Conservation (phyloP, 345 rosid species). For the Eucalyptus polyanthemos region DNA sequence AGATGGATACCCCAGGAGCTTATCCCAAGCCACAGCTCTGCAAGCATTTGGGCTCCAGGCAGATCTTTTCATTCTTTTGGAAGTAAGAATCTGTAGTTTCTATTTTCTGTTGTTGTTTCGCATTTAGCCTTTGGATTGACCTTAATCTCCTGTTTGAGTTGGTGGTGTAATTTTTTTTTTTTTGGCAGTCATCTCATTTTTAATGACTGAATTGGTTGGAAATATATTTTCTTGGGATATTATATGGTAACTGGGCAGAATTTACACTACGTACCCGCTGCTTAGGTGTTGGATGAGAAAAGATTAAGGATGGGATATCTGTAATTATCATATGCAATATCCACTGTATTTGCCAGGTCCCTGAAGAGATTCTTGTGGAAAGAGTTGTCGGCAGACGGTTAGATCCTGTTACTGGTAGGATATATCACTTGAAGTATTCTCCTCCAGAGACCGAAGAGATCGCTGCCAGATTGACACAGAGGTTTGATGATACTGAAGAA, state of each 20-base stretch:
- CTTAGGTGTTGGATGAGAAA: background rate
- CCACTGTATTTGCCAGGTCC: slow-evolving; percentile 40
- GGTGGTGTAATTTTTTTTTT: background rate
- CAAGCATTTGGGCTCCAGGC: slow-evolving; percentile 51
- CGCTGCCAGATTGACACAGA: slow-evolving; percentile 76
- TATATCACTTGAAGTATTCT: slow-evolving; percentile 84
- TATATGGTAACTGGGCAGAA: background rate
- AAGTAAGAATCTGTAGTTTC: slow-evolving; percentile 28
- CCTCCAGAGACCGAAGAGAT: slow-evolving; percentile 88
- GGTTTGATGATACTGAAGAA: slow-evolving; percentile 93
- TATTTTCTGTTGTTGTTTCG: background rate
- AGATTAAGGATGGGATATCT: background rate
- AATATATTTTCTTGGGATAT: background rate
- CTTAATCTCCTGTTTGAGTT: background rate
- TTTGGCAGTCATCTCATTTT: background rate
- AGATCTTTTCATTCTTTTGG: slow-evolving; percentile 77
- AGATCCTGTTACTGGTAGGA: slow-evolving; percentile 92
- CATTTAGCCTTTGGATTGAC: background rate
- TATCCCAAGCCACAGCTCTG: slow-evolving; percentile 82
- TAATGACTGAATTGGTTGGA: background rate
- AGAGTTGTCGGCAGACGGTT: slow-evolving; percentile 88
- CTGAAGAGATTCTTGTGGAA: slow-evolving; percentile 83
- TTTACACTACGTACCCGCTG: background rate
- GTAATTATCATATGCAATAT: background rate
- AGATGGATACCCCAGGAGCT: slow-evolving; percentile 95